Percentiles rank a stretch among this genome's conserved stretches.
Evolutionary conservation across 2,329 filamentous ascomycete species (phyloP).

Genomic region (Colletotrichum tropicale): DNA sequence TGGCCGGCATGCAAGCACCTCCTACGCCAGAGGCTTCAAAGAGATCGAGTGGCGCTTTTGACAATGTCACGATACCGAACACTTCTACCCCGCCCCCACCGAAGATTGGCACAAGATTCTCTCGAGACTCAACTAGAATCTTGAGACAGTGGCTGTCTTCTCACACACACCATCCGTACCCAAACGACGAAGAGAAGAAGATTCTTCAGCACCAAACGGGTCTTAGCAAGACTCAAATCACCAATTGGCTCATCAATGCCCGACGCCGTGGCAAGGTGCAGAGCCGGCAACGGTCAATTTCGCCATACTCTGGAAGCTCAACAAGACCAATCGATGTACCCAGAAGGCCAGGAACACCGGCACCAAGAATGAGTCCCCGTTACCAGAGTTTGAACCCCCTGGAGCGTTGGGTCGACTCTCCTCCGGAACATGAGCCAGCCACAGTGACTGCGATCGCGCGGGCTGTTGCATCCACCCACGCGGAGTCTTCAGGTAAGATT

Average conservation of each 20-base stretch:
- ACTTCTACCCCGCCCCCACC: constrained; percentile 9
- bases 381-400: constrained; percentile 6
- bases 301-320: constrained; percentile 20
- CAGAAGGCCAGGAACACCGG: background rate
- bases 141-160: constrained; percentile 23
- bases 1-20: background rate
- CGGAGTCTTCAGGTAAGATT: background rate
- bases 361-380: background rate
- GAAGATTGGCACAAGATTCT: constrained; percentile 27
- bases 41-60: background rate
- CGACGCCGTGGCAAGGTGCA: constrained; percentile 49
- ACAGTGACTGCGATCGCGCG: constrained; percentile 24
- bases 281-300: constrained; percentile 36
- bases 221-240: constrained; percentile 16
- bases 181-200: constrained; percentile 8
- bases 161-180: constrained; percentile 10
- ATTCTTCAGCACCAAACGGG: constrained; percentile 4
- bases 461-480: constrained; percentile 20
- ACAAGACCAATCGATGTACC: constrained; percentile 1
- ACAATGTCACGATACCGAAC: background rate
- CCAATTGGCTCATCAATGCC: constrained; percentile 16
- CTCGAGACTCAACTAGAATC: constrained; percentile 20
- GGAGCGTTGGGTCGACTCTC: constrained; percentile 20
- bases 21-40: background rate
- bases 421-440: constrained; percentile 27